Conservation (phyloP, 352 stramenopile species). For the Thraustochytrium striatum region DNA sequence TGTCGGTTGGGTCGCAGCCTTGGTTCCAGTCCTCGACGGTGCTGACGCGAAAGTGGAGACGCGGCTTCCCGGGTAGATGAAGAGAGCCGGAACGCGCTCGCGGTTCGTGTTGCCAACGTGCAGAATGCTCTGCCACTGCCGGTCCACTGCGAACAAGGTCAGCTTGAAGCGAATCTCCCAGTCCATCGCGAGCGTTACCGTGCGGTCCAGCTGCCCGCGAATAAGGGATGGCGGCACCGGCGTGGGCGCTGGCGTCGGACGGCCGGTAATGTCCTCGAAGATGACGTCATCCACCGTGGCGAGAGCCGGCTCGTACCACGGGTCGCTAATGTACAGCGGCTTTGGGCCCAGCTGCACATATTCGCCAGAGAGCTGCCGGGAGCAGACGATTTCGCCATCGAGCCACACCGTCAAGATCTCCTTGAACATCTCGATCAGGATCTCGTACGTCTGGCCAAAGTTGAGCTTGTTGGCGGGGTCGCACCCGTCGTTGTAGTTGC, state of each 20-base stretch:
- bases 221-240: not conserved
- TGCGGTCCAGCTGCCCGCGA: too few species aligned
- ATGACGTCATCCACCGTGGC: not conserved
- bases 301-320: constrained; percentile 8
- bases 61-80: not conserved
- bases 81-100: not conserved
- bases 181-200: not conserved
- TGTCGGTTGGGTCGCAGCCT: not conserved
- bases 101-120: not conserved
- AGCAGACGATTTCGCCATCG: not conserved
- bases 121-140: not conserved
- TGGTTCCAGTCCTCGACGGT: constrained; percentile 9
- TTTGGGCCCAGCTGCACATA: too few species aligned
- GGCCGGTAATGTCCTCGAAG: not conserved
- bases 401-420: constrained; percentile 12
- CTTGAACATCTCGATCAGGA: not conserved
- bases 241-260: not conserved
- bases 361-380: not conserved
- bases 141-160: not conserved
- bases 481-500: constrained; percentile 23
- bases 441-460: not conserved
- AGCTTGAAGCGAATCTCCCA: constrained; percentile 3
- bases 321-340: constrained; percentile 21
- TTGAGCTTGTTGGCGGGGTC: not conserved
- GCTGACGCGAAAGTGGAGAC: not conserved